These are phyloP conservation scores for Pythium dissotocum DNA, from an alignment of 352 stramenopile genomes.

Conservation along the genomic window DNA sequence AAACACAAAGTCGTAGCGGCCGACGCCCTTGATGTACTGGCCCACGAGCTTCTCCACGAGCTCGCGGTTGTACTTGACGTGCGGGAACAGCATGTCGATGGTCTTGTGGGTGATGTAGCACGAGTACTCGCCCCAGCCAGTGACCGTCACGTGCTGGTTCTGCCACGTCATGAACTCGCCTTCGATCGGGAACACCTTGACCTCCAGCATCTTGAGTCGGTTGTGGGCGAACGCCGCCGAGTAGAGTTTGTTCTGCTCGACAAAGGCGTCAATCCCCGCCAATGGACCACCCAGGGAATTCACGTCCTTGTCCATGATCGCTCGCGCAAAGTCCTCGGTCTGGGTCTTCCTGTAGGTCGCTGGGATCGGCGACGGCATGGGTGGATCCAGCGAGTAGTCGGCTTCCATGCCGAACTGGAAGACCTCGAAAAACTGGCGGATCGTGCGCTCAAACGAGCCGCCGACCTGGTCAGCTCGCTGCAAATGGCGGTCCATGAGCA, in stretches of 20 bases:
- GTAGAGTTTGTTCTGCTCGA: slow-evolving; percentile 19
- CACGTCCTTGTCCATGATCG: slow-evolving; percentile 22
- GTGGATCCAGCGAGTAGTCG: slow-evolving; percentile 1
- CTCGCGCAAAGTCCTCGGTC: slow-evolving; percentile 8
- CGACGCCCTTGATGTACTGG: slow-evolving; percentile 15
- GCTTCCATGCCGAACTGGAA: slow-evolving; percentile 20
- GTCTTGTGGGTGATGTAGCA: slow-evolving; percentile 21
- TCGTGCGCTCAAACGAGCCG: slow-evolving; percentile 17
- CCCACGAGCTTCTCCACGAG: slow-evolving; percentile 23
- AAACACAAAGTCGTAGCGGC: slow-evolving; percentile 24
- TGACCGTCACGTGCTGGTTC: slow-evolving; percentile 13
- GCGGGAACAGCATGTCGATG: slow-evolving; percentile 26
- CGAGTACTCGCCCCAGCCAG: slow-evolving; percentile 21
- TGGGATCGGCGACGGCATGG: slow-evolving; percentile 12
- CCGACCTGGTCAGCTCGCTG: slow-evolving; percentile 16
- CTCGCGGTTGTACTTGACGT: slow-evolving; percentile 14
- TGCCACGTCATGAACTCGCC: slow-evolving; percentile 11
- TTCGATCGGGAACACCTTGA: slow-evolving; percentile 17
- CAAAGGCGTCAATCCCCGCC: slow-evolving; percentile 8
- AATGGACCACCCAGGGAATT: slow-evolving; percentile 3
- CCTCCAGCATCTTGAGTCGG: slow-evolving; percentile 8
- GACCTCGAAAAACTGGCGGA: slow-evolving; percentile 21
- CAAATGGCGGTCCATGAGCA: slow-evolving; percentile 18
- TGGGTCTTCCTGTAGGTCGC: slow-evolving; percentile 1
- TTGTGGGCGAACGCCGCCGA: slow-evolving; percentile 12